Evolutionary conservation across 768 basidiomycete genomes (phyloP), one percentile per base, ranked within the genome.

Genomic region (Mycena vulgaris): DNA sequence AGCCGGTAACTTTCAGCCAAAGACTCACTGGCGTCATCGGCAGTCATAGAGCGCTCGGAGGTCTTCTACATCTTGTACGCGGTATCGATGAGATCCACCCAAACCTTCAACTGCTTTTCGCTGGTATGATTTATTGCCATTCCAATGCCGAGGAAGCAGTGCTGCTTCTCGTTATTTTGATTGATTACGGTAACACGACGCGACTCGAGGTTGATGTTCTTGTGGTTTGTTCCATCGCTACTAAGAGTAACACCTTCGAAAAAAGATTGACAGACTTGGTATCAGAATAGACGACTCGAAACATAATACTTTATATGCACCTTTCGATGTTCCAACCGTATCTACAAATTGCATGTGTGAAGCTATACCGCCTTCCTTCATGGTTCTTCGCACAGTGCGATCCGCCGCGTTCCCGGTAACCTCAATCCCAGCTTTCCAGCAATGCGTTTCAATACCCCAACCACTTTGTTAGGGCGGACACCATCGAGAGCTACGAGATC

Each of bases 211-310:
- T n/a, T n/a, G n/a, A n/a, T n/a, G n/a, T n/a, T 52, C 59, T 68
- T 57, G 53, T 72, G 67, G 3, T 74, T 63, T 8, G 74, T 76
- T 17, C 75, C 74, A 62, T 76, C 71, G 17, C 70, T 52, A 27
- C 63, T 65, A 16, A 63, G 16, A 8, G 73, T 74, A 33, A 66
- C 31, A 21, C 63, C 74, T 74, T 8, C 21, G 14, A 23, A 42
- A 28, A 17, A 39, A 8, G 16, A n/a, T n/a, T n/a, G n/a, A n/a
- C n/a, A n/a, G n/a, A n/a, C n/a, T n/a, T n/a, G n/a, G n/a, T n/a
- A n/a, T 39, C 16, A 39, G 37, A 28, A 30, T 31, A 8, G 30
- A n/a, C n/a, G n/a, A 57, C 57, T 10, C 10, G 31, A 60, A 30
- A 31, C 13, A 25, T n/a, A 47, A 47, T 39, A 16, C n/a, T n/a